These are phyloP conservation scores for Pisolithus albus DNA, from an alignment of 768 basidiomycete species.

Conservation along the genomic window DNA sequence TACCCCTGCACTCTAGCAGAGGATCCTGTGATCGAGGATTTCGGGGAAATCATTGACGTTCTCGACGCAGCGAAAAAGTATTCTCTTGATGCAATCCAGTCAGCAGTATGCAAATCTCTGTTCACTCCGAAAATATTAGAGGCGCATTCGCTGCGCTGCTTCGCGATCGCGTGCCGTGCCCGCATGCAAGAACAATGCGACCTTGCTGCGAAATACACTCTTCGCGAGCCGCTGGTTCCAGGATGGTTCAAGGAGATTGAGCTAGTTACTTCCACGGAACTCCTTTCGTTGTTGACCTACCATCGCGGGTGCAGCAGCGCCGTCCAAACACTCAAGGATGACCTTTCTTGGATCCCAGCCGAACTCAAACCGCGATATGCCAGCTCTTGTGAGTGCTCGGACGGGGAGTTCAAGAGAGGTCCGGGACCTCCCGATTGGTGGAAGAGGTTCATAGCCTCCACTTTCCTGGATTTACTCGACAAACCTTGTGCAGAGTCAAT, in stretches of 20 bases:
- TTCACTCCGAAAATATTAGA: conserved; percentile 11
- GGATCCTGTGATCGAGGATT: conserved; percentile 11
- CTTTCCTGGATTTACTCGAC: conserved; percentile 8
- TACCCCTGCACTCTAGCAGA: conserved; percentile 19
- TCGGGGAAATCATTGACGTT: conserved; percentile 4
- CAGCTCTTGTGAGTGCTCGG: not conserved
- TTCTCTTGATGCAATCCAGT: conserved; percentile 11
- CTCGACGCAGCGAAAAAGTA: conserved; percentile 14
- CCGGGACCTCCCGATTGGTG: conserved; percentile 10
- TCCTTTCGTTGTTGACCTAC: conserved; percentile 21
- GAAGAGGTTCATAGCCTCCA: conserved; percentile 11
- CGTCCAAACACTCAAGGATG: not conserved
- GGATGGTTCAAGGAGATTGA: conserved; percentile 21
- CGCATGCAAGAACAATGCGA: conserved; percentile 14
- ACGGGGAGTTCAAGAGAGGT: too few species aligned
- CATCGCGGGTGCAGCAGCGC: conserved; percentile 10
- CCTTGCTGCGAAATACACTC: conserved; percentile 24
- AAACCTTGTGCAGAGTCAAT: conserved; percentile 13
- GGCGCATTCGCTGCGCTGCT: conserved; percentile 22
- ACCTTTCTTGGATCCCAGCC: conserved; percentile 9
- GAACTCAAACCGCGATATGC: not conserved
- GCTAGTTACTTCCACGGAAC: conserved; percentile 18
- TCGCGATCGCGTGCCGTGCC: conserved; percentile 26
- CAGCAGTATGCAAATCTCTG: conserved; percentile 15
- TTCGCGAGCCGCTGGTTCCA: conserved; percentile 18